Conservation (phyloP, 257 asterid genomes). For the Solanum bulbocastanum region DNA sequence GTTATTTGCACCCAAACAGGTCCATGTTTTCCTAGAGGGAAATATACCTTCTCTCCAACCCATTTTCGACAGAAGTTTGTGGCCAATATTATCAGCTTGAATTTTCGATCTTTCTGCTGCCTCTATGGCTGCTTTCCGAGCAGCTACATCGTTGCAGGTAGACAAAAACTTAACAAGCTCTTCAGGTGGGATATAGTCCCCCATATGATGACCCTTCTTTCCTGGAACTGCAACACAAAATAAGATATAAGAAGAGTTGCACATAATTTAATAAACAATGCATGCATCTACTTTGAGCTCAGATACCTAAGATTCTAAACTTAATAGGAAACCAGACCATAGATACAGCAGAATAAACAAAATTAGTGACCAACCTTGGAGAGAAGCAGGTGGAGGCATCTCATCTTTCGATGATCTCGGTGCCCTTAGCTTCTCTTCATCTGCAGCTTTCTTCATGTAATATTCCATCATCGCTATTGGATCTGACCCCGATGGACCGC, state of each 20-base stretch:
- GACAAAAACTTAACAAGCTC: conserved; percentile 87
- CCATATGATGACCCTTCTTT: conserved; percentile 94
- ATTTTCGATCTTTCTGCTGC: conserved; percentile 53
- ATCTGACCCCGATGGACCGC: conserved; percentile 43
- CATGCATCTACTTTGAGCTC: neutral
- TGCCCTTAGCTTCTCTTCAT: conserved; percentile 64
- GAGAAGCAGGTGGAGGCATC: conserved; percentile 95
- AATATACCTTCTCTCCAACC: conserved; percentile 91
- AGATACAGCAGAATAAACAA: neutral
- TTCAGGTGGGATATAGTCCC: conserved; percentile 85
- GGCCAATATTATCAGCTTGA: conserved; percentile 94
- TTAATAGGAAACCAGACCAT: neutral
- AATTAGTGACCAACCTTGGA: conserved; percentile 38
- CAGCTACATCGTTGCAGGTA: conserved; percentile 56
- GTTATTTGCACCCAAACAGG: neutral
- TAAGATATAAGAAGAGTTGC: neutral
- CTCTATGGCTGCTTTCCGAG: conserved; percentile 52
- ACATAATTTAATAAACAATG: neutral
- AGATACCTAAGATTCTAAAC: neutral
- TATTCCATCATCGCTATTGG: conserved; percentile 96
- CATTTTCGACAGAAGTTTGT: conserved; percentile 77
- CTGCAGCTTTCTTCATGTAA: conserved; percentile 88
- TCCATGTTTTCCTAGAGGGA: neutral
- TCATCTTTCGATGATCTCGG: conserved; percentile 71
- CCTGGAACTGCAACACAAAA: conserved; percentile 19